phyloP scores from a whole-genome alignment of 805 yeast genomes.

The Jamesozyma jinghongensis region DNA sequence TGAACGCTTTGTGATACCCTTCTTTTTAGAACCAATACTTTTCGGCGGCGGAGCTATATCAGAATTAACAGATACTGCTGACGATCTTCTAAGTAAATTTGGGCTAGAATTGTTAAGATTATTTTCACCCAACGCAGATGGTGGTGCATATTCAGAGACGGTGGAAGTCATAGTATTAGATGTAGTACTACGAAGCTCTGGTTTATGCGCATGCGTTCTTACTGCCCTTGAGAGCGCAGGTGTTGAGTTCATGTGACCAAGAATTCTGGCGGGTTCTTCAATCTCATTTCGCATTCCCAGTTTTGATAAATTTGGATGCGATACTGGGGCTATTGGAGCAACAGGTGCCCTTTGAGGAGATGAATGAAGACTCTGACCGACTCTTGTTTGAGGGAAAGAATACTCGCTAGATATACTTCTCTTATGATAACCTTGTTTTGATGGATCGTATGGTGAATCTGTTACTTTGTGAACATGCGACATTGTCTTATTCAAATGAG shows the following conservation, averaged over 20 bases:
- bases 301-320: neutral
- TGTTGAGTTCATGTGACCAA: no score
- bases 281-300: conserved; percentile 2
- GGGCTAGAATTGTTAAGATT: conserved; percentile 6
- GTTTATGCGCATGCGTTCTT: no score
- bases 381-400: conserved; percentile 4
- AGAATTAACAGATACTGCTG: conserved; percentile 6
- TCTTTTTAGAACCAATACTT: conserved; percentile 3
- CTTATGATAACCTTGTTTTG: conserved; percentile 1
- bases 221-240: no score
- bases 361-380: conserved; percentile 10
- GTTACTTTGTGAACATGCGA: neutral
- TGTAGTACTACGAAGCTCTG: no score
- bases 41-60: conserved; percentile 16
- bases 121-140: neutral
- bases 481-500: neutral
- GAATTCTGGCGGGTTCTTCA: neutral
- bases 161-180: neutral
- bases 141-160: conserved; percentile 1
- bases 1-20: neutral
- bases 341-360: conserved; percentile 11
- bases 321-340: conserved; percentile 4
- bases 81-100: conserved; percentile 12
- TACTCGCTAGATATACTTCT: conserved; percentile 1
- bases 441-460: neutral